Evolutionary conservation across 2,329 filamentous ascomycete genomes (phyloP).

Genomic region (Juglanconis juglandina): DNA sequence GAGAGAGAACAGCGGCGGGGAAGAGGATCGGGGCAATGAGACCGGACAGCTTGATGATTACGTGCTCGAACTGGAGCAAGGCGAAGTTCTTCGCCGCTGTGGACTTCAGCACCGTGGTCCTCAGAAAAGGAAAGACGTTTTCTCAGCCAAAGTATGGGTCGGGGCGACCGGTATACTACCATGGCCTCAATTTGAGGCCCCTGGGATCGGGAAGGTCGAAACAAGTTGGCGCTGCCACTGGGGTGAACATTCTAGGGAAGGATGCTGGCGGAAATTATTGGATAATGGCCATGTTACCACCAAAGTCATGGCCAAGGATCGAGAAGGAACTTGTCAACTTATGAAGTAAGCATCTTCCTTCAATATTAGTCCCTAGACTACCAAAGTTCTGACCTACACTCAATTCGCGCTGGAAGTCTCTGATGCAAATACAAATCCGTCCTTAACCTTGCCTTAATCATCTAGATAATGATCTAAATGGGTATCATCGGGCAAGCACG

Average conservation of each 20-base stretch:
- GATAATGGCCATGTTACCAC: conserved; percentile 11
- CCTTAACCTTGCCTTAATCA: too few species aligned
- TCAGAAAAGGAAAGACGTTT: neutral
- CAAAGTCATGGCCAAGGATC: conserved; percentile 1
- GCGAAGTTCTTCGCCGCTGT: conserved; percentile 30
- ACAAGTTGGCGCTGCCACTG: conserved; percentile 4
- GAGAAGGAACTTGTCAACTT: neutral
- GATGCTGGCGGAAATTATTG: conserved; percentile 11
- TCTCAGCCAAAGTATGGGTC: neutral
- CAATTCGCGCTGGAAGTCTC: too few species aligned
- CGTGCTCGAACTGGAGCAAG: conserved; percentile 24
- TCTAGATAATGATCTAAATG: too few species aligned
- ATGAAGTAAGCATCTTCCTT: neutral
- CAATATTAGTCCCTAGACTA: too few species aligned
- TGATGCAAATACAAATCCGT: too few species aligned
- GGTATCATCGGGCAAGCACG: too few species aligned
- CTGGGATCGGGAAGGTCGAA: conserved; percentile 4
- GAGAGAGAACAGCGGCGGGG: conserved; percentile 1
- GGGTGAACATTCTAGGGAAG: conserved; percentile 9
- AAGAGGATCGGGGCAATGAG: conserved; percentile 1
- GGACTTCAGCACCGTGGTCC: conserved; percentile 33
- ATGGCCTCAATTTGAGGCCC: conserved; percentile 4
- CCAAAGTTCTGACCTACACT: too few species aligned
- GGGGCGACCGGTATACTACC: conserved; percentile 10
- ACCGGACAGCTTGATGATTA: conserved; percentile 8